Conservation (phyloP, 805 yeast species). For the Diddensiella caesifluorescens region DNA sequence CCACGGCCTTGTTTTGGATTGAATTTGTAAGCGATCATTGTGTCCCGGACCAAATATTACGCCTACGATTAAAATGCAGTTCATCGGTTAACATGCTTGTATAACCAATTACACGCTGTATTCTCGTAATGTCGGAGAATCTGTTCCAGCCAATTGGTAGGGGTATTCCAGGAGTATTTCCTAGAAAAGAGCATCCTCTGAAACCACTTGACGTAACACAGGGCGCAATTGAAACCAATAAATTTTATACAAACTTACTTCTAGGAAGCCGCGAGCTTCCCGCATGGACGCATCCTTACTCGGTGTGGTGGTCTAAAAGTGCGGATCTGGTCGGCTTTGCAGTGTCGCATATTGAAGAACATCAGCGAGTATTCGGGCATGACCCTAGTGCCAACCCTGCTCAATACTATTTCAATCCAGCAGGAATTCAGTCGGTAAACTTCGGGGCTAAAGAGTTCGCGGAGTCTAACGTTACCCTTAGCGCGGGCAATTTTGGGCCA, state of each 20-base stretch:
- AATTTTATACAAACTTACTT: constrained; percentile 69
- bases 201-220: constrained; percentile 9
- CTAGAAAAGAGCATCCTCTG: constrained; percentile 14
- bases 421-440: constrained; percentile 43
- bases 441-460: constrained; percentile 33
- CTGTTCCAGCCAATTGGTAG: too few relatives aligned
- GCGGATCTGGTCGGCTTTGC: constrained; percentile 53
- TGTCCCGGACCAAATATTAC: too few relatives aligned
- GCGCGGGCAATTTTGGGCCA: constrained; percentile 40
- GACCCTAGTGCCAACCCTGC: constrained; percentile 45
- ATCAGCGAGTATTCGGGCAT: constrained; percentile 66
- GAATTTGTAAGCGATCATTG: too few relatives aligned
- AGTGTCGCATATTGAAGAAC: constrained; percentile 53
- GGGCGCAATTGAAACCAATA: constrained; percentile 63
- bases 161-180: constrained; percentile 13
- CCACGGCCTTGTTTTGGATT: too few relatives aligned
- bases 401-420: constrained; percentile 45
- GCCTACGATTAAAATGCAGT: too few relatives aligned
- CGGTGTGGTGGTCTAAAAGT: constrained; percentile 60
- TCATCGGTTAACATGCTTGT: too few relatives aligned
- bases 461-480: constrained; percentile 14
- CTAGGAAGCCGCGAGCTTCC: constrained; percentile 63
- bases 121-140: too few relatives aligned
- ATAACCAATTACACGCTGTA: too few relatives aligned
- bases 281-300: constrained; percentile 78